These are phyloP conservation scores for Melampsora allii-populina DNA, from an alignment of 1,284 basidiomycete genomes.

Conservation along the genomic window DNA sequence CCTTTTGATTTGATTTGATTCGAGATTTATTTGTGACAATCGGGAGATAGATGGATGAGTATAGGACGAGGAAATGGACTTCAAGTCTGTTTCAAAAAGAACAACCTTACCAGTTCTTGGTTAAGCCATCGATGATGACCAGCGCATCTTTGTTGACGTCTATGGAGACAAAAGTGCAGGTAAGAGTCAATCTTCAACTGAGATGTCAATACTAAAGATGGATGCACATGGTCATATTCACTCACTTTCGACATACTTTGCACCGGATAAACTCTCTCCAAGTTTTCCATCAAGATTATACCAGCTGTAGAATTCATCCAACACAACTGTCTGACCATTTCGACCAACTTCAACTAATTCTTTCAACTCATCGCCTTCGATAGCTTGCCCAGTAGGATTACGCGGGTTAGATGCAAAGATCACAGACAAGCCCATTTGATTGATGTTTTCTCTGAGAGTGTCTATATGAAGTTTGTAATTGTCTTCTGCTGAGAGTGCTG, in stretches of 20 bases:
- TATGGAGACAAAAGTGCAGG: slow-evolving; percentile 30
- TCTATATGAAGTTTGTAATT: slow-evolving; percentile 45
- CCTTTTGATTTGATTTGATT: slow-evolving; percentile 66
- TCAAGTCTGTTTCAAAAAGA: slow-evolving; percentile 10
- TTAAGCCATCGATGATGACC: slow-evolving; percentile 84
- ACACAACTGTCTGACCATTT: slow-evolving; percentile 71
- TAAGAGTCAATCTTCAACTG: slow-evolving; percentile 33
- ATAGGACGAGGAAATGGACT: too few species aligned
- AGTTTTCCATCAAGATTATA: slow-evolving; percentile 65
- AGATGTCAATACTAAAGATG: slow-evolving; percentile 57
- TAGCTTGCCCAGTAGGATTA: slow-evolving; percentile 82
- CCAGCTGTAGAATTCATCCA: slow-evolving; percentile 63
- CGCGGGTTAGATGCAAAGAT: slow-evolving; percentile 85
- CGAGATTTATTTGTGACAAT: slow-evolving; percentile 49
- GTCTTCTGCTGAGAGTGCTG: slow-evolving; percentile 55
- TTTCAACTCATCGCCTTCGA: slow-evolving; percentile 70
- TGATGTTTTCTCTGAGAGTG: slow-evolving; percentile 32
- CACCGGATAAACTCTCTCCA: slow-evolving; percentile 86
- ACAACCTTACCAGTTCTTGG: slow-evolving; percentile 64
- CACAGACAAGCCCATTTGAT: slow-evolving; percentile 73
- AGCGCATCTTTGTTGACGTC: slow-evolving; percentile 79
- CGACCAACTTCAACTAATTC: slow-evolving; percentile 69
- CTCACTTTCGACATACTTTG: slow-evolving; percentile 69
- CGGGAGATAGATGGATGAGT: slow-evolving; percentile 1
- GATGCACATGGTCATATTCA: slow-evolving; percentile 72